Conservation (phyloP, 2,329 filamentous ascomycete genomes). For the Ophiostoma angusticollis region DNA sequence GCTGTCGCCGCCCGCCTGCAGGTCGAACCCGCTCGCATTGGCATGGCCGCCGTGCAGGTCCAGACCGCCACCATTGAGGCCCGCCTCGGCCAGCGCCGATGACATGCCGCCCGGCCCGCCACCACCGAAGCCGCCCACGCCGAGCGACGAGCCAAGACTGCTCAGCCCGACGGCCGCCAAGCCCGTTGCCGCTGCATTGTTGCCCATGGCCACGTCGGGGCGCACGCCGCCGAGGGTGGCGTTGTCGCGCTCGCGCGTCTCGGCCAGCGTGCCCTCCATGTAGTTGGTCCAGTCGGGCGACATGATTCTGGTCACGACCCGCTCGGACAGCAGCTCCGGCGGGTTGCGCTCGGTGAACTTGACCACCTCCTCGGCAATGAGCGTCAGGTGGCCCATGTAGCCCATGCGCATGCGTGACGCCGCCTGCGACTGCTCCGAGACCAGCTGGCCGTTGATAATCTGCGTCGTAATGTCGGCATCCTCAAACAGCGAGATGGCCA, state of each 20-base stretch:
- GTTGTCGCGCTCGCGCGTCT: constrained; percentile 91
- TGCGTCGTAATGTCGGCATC: constrained; percentile 78
- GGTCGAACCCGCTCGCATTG: too few relatives aligned
- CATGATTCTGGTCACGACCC: constrained; percentile 78
- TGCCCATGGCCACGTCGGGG: constrained; percentile 76
- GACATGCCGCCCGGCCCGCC: constrained; percentile 33
- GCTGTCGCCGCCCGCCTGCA: constrained; percentile 40
- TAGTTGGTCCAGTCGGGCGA: constrained; percentile 87
- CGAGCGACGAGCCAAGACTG: constrained; percentile 28
- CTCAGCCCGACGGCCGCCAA: constrained; percentile 37
- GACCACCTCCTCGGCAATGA: constrained; percentile 96
- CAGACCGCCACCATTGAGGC: constrained; percentile 63
- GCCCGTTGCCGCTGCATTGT: constrained; percentile 44
- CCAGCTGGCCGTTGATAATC: constrained; percentile 80
- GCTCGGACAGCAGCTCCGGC: constrained; percentile 71
- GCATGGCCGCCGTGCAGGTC: constrained; percentile 43
- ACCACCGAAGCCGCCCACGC: constrained; percentile 15
- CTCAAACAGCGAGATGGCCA: constrained; percentile 89
- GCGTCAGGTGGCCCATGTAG: constrained; percentile 95
- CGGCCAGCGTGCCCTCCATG: constrained; percentile 81
- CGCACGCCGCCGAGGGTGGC: constrained; percentile 94
- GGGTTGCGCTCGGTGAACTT: constrained; percentile 95
- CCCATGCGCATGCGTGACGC: constrained; percentile 82
- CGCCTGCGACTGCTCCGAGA: constrained; percentile 74
- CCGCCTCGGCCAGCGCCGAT: constrained; percentile 65